phyloP scores from a whole-genome alignment of 2,329 filamentous ascomycete genomes.

The Phialocephala sp. region DNA sequence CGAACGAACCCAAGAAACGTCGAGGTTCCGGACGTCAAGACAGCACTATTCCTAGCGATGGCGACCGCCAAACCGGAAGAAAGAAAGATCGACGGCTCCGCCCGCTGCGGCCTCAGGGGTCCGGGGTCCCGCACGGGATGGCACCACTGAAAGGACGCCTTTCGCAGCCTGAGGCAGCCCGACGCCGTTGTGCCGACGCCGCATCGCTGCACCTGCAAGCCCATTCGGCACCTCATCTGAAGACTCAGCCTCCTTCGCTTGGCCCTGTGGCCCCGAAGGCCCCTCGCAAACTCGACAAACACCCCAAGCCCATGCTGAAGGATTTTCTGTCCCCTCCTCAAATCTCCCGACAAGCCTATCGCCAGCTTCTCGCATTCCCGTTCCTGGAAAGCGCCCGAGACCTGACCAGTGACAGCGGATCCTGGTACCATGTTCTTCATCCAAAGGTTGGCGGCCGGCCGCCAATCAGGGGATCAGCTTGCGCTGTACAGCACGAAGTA shows the following conservation, averaged over 20 bases:
- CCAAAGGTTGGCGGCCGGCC: background rate
- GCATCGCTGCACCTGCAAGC: background rate
- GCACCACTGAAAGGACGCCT: background rate
- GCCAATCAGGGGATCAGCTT: background rate
- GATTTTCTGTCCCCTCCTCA: no score
- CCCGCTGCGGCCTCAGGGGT: constrained; percentile 1
- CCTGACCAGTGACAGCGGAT: background rate
- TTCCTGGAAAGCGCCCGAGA: background rate
- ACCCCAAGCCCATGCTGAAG: no score
- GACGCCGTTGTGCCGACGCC: no score
- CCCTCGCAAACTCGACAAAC: no score
- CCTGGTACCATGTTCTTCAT: background rate
- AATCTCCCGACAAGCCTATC: background rate
- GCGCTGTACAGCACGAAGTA: no score
- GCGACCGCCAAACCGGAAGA: background rate
- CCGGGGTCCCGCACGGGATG: background rate
- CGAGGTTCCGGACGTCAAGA: background rate
- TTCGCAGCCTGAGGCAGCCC: background rate
- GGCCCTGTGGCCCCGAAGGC: background rate
- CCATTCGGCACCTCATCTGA: background rate
- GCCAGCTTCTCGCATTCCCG: background rate
- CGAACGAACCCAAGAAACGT: background rate
- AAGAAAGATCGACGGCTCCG: constrained; percentile 3
- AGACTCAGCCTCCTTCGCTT: constrained; percentile 11
- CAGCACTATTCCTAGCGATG: no score